Evolutionary conservation across 2,329 filamentous ascomycete species (phyloP).

Genomic region (Pseudohalonectria lignicola): DNA sequence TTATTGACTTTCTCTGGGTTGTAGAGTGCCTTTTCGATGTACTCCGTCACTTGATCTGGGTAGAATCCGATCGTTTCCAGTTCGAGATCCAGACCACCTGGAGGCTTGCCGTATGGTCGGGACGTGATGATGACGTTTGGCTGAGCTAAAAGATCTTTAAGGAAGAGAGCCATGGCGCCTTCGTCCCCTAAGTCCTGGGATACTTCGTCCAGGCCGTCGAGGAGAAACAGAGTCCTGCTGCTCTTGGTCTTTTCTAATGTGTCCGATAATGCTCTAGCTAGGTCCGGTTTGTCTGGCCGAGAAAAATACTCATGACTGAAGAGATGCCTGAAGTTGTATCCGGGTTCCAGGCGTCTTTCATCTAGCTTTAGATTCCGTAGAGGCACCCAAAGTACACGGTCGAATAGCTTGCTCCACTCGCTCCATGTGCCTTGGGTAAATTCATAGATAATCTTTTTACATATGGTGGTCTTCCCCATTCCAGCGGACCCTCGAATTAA

Average conservation of each 20-base stretch:
- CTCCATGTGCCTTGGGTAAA: constrained; percentile 16
- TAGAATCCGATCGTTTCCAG: constrained; percentile 28
- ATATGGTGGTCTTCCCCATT: constrained; percentile 27
- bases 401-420: constrained; percentile 18
- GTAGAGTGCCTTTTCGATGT: constrained; percentile 14
- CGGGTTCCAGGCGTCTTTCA: constrained; percentile 5
- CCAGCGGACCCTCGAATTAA: constrained; percentile 24
- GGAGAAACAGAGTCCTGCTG: constrained; percentile 22
- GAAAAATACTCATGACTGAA: constrained; percentile 19
- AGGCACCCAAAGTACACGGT: constrained; percentile 27
- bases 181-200: constrained; percentile 8
- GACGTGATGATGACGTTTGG: constrained; percentile 27
- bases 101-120: constrained; percentile 16
- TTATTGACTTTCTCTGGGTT: constrained; percentile 7
- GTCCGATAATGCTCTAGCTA: constrained; percentile 7
- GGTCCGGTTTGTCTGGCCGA: constrained; percentile 6
- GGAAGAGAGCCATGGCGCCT: constrained; percentile 10
- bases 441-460: constrained; percentile 27
- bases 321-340: constrained; percentile 13
- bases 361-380: constrained; percentile 24
- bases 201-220: constrained; percentile 33
- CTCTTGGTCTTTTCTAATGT: constrained; percentile 1
- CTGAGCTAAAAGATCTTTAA: constrained; percentile 18
- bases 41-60: constrained; percentile 20
- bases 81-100: constrained; percentile 16